Percentiles rank a stretch among this genome's conserved stretches.
These are phyloP conservation scores for Cicer pinnatifidum DNA, from an alignment of 306 rosid species.

Conservation along the genomic window DNA sequence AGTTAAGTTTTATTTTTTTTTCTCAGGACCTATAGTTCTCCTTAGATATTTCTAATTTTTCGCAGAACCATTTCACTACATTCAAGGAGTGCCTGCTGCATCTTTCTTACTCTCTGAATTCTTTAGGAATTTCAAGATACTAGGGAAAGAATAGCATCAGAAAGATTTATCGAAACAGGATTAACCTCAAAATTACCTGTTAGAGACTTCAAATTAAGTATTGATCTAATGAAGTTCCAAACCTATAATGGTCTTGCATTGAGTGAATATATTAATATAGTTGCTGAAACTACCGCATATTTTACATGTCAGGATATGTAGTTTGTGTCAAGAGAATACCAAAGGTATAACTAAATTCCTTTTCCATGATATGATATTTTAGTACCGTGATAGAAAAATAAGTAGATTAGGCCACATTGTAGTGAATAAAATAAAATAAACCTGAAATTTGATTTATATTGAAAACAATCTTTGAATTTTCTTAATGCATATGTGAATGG, in stretches of 20 bases:
- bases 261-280: conserved; percentile 13
- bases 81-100: background rate
- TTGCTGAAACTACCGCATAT: conserved; percentile 29
- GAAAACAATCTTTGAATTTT: conserved; percentile 23
- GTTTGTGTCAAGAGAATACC: conserved; percentile 18
- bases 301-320: conserved; percentile 25
- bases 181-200: conserved; percentile 11
- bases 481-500: conserved; percentile 27
- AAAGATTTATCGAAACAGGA: conserved; percentile 24
- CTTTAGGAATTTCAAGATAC: conserved; percentile 26
- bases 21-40: conserved; percentile 18
- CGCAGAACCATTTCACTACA: conserved; percentile 18
- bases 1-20: background rate
- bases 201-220: conserved; percentile 7
- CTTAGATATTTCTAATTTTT: conserved; percentile 12
- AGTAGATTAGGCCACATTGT: conserved; percentile 14
- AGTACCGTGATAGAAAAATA: conserved; percentile 21
- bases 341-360: conserved; percentile 17
- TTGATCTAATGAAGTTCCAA: conserved; percentile 13
- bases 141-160: background rate
- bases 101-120: conserved; percentile 30
- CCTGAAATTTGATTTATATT: conserved; percentile 25
- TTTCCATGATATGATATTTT: conserved; percentile 6
- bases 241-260: conserved; percentile 28
- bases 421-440: conserved; percentile 25